phyloP scores from a whole-genome alignment of 805 yeast genomes.

The Metschnikowia baotianmanensis region DNA sequence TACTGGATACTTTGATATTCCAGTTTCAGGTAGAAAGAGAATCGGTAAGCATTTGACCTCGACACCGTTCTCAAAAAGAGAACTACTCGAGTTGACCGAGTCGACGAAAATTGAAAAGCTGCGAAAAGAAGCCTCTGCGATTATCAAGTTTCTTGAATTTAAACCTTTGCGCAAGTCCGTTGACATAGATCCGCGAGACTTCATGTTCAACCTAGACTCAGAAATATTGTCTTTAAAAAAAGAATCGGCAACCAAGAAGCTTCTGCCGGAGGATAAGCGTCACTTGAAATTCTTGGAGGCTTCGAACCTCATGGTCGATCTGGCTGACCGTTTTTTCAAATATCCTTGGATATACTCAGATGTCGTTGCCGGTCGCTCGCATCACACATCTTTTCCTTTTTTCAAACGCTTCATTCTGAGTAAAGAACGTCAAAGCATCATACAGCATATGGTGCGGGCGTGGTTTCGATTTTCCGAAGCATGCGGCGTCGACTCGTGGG shows the following conservation, averaged over 20 bases:
- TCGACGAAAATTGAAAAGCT: neutral
- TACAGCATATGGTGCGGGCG: conserved; percentile 36
- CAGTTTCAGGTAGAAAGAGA: conserved; percentile 27
- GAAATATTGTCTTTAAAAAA: conserved; percentile 27
- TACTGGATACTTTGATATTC: conserved; percentile 25
- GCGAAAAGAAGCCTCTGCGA: neutral
- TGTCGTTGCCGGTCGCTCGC: conserved; percentile 32
- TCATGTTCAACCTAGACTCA: conserved; percentile 29
- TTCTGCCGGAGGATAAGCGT: conserved; percentile 20
- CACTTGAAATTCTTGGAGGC: conserved; percentile 31
- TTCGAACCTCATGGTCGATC: conserved; percentile 22
- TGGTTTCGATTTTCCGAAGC: conserved; percentile 39
- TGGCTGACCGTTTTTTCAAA: conserved; percentile 34
- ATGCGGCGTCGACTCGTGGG: conserved; percentile 27
- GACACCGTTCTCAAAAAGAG: neutral
- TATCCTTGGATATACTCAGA: conserved; percentile 41
- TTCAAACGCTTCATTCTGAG: conserved; percentile 35
- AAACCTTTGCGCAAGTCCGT: conserved; percentile 13
- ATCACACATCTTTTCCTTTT: conserved; percentile 33
- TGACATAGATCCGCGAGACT: conserved; percentile 24
- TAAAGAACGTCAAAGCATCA: conserved; percentile 35
- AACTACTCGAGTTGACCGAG: conserved; percentile 5
- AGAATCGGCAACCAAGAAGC: conserved; percentile 13
- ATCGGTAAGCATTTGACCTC: conserved; percentile 14
- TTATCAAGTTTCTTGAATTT: conserved; percentile 6